Evolutionary conservation across 2,329 filamentous ascomycete species (phyloP), one percentile per base, ranked within the genome.

Genomic region (Ophidiomyces ophidiicola): DNA sequence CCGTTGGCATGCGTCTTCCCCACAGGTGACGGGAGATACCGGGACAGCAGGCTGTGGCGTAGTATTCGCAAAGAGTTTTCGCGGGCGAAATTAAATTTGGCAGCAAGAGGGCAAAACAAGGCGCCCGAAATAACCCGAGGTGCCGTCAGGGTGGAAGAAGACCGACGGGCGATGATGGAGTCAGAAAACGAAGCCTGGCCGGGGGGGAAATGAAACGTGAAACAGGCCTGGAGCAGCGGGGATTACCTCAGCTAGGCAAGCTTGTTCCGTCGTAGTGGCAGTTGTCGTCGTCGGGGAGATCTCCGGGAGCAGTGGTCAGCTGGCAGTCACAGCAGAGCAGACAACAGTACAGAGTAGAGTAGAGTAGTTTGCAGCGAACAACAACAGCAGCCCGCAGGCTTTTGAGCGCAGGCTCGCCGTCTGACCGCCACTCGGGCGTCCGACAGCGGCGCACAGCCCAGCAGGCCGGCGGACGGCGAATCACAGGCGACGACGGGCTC

Each of bases 1-100:
- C 37, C 37, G 37, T 40, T 20, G 7, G 30, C 21, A 34, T 35
- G 32, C 32, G 18, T 30, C 17, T 36, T 41, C 39, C 19, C 39
- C 39, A 41, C 39, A 31, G 32, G 18, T 36, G 32, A 41, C 39
- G 39, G 39, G 20, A 36, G 39, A 41, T 41, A 41, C 33, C 39
- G 39, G 39, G 39, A 36, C 30, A 36, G 12, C 20, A 25, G 28
- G 32, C 25, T 34, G 37, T 40, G 37, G 37, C 37, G 37, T 41
- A 36, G 39, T 32, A 36, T 34, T 35, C 12, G 18, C 18, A 15
- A 15, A 29, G 32, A 40, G 15, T 28, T 34, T 34, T 15, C 26
- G 21, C 23, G n/a, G n/a, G 23, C 30, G 37, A 34, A 34, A 34
- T 28, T 26, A 28, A 40, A 23, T 40, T 18, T 33, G 30, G 30